Evolutionary conservation across 441 rosid genomes (phyloP).

Genomic region (Syzygium syzygioides): DNA sequence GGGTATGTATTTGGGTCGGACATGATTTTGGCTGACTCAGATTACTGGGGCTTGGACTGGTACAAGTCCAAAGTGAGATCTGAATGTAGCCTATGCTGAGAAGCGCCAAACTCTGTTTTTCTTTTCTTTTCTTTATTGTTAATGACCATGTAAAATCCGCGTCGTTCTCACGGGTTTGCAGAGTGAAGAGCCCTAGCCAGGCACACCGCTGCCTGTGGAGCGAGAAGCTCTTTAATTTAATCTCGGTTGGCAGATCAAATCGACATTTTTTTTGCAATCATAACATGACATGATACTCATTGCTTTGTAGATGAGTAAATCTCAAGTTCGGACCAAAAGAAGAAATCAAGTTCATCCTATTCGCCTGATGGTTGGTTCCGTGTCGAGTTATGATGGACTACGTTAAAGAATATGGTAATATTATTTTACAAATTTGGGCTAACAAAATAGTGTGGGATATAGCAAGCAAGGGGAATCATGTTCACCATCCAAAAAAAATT

Average conservation of each 20-base stretch:
- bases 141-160: neutral
- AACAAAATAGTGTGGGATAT: neutral
- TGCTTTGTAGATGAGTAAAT: neutral
- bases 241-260: neutral
- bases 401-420: neutral
- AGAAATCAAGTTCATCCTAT: neutral
- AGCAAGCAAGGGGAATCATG: neutral
- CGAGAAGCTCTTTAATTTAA: neutral
- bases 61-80: neutral
- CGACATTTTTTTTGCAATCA: neutral
- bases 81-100: neutral
- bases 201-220: neutral
- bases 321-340: neutral
- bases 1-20: neutral
- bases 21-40: neutral
- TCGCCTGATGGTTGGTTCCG: no score
- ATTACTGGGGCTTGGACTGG: neutral
- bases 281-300: neutral
- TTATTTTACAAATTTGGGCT: neutral
- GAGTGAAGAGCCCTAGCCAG: neutral
- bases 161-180: neutral
- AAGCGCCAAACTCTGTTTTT: neutral
- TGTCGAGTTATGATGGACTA: neutral
- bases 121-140: neutral
- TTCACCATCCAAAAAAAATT: neutral